Percentiles rank a stretch among this genome's conserved stretches.
Evolutionary conservation across 257 asterid genomes (phyloP).

Genomic region (Ballota nigra): DNA sequence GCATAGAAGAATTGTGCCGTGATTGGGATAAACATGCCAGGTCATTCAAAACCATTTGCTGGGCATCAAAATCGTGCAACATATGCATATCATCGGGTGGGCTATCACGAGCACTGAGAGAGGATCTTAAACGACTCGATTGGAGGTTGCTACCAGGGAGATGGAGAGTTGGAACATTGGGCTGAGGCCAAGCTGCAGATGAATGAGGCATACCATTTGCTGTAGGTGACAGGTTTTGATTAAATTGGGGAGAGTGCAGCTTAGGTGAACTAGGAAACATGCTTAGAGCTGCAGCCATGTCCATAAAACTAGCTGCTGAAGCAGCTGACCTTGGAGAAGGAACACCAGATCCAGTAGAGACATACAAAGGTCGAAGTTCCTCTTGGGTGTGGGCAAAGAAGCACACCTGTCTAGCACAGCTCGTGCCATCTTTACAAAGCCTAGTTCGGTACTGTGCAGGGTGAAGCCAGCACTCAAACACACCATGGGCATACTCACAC

Average conservation of each 20-base stretch:
- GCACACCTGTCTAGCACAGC: constrained; percentile 84
- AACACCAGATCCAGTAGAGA: constrained; percentile 88
- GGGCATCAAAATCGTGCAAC: constrained; percentile 66
- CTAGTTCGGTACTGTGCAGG: constrained; percentile 94
- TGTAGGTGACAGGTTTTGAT: constrained; percentile 70
- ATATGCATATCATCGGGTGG: constrained; percentile 48
- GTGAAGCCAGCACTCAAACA: constrained; percentile 97
- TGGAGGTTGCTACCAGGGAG: constrained; percentile 89
- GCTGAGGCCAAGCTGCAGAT: constrained; percentile 69
- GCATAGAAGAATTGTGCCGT: constrained; percentile 47
- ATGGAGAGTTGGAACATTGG: constrained; percentile 76
- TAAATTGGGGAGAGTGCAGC: constrained; percentile 60
- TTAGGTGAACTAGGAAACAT: constrained; percentile 85
- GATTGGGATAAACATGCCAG: constrained; percentile 55
- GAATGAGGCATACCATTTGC: constrained; percentile 69
- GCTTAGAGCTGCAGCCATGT: constrained; percentile 82
- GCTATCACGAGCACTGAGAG: constrained; percentile 83
- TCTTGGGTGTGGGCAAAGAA: constrained; percentile 87
- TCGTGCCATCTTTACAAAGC: constrained; percentile 82
- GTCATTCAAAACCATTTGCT: constrained; percentile 58
- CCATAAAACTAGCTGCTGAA: constrained; percentile 77
- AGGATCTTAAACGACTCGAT: constrained; percentile 87
- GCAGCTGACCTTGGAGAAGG: constrained; percentile 88
- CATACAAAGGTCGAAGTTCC: constrained; percentile 89
- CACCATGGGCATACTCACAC: constrained; percentile 99